Evolutionary conservation across 805 yeast genomes (phyloP).

Genomic region (Pichia sporocuriosa): DNA sequence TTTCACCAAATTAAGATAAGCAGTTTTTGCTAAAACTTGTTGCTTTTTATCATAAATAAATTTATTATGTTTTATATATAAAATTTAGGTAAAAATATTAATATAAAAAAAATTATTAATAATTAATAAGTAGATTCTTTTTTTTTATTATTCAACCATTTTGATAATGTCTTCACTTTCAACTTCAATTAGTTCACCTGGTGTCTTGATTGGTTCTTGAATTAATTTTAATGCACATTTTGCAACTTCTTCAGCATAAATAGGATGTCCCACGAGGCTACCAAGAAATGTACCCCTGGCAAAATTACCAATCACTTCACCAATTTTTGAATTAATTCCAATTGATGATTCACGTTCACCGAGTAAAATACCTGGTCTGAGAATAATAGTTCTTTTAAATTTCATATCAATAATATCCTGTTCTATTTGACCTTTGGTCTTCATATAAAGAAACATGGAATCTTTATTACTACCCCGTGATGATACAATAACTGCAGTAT

Average conservation of each 20-base stretch:
- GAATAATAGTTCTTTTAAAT: slow-evolving; percentile 66
- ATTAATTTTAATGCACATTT: slow-evolving; percentile 33
- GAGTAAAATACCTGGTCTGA: slow-evolving; percentile 69
- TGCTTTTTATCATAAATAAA: background rate
- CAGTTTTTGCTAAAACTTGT: slow-evolving; percentile 1
- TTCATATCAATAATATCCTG: slow-evolving; percentile 52
- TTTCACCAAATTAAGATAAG: slow-evolving; percentile 97
- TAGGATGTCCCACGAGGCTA: slow-evolving; percentile 35
- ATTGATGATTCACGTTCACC: slow-evolving; percentile 50
- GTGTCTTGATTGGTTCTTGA: slow-evolving; percentile 19
- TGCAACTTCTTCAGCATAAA: slow-evolving; percentile 63
- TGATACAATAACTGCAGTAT: slow-evolving; percentile 62
- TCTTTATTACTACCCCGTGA: slow-evolving; percentile 53
- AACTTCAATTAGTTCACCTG: slow-evolving; percentile 22
- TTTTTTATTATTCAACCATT: slow-evolving; percentile 10
- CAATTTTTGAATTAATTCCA: slow-evolving; percentile 31
- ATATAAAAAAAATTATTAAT: background rate
- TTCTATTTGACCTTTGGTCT: slow-evolving; percentile 73
- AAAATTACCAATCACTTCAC: slow-evolving; percentile 28
- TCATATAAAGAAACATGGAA: slow-evolving; percentile 55
- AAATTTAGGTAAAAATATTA: slow-evolving; percentile 6
- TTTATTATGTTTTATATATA: slow-evolving; percentile 11
- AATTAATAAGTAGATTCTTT: background rate
- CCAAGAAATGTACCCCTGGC: slow-evolving; percentile 32
- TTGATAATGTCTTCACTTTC: slow-evolving; percentile 19